These are phyloP conservation scores for Dryas octopetala DNA, from an alignment of 306 rosid species.

Conservation along the genomic window DNA sequence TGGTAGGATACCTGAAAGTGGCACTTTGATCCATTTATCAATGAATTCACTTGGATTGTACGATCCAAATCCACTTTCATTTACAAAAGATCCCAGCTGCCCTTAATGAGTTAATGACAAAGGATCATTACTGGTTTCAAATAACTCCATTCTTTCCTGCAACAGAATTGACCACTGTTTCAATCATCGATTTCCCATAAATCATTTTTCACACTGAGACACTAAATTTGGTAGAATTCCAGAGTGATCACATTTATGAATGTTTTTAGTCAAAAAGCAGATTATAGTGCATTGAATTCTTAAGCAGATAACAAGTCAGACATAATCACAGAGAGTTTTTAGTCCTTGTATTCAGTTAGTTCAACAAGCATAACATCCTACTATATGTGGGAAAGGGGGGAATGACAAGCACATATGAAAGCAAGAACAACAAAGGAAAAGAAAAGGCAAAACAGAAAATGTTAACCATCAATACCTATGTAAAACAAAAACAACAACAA, in stretches of 20 bases:
- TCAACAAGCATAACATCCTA: background rate
- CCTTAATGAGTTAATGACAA: background rate
- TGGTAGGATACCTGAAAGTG: conserved; percentile 1
- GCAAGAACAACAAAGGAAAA: too few species aligned
- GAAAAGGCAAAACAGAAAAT: too few species aligned
- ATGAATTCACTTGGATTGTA: background rate
- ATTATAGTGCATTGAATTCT: background rate
- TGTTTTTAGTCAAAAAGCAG: background rate
- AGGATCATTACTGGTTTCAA: background rate
- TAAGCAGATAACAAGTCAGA: background rate
- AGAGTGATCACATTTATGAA: background rate
- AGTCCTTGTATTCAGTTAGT: background rate
- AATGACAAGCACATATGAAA: too few species aligned
- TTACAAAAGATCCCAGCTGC: background rate
- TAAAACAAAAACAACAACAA: too few species aligned
- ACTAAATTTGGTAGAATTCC: background rate
- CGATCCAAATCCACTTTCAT: conserved; percentile 2
- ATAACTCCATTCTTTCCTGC: background rate
- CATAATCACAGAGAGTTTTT: background rate
- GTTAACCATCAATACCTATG: too few species aligned
- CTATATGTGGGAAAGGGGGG: too few species aligned
- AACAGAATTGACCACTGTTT: background rate
- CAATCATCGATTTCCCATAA: background rate
- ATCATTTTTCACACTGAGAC: background rate
- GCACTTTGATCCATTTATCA: conserved; percentile 3